Evolutionary conservation across 1,284 basidiomycete genomes (phyloP), one percentile per base, ranked within the genome.

Genomic region (Anthracocystis setariae): DNA sequence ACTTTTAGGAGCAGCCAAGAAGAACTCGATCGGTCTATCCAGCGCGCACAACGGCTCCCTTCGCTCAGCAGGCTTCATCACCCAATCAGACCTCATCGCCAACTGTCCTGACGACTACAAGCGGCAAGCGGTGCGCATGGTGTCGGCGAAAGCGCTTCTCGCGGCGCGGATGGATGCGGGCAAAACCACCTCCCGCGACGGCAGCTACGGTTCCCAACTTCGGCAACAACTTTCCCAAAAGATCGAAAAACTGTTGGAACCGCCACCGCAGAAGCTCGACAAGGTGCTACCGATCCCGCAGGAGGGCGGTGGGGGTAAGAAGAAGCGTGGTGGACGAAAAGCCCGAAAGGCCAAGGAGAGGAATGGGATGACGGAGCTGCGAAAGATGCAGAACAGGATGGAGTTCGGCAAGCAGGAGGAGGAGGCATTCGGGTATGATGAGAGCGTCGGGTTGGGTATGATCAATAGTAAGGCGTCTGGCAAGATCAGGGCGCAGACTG

Each of bases 391-490:
- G 85, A 99, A 99, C 84, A 89, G 96, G 46, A 91, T 98, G 90
- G 90, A 88, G 70, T 98, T 99, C 78, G 96, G 96, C 54, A 91
- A 95, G 84, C 91, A 90, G 2, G 96, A 98, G 83, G 91, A 95
- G 79, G 96, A 99, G 84, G 91, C 94, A 21, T 94, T 93, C 37
- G 92, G 93, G 20, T 96, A 94, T 80, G 96, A 97, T 85, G 91
- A 98, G 86, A 94, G 92, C 12, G 92, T 94, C 84, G 96, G 96
- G 5, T 84, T 98, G 81, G 96, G 96, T 70, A 98, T 98, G 94
- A 92, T 98, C 43, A 65, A 70, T 70, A 93, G 93, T 44, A 87
- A 87, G 50, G 85, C 88, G 18, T 90, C 90, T 17, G 95, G 95
- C 29, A 92, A 91, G 83, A 90, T 98, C 45, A 87, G 95, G 55